These are phyloP conservation scores for Malus hybrid DNA, from an alignment of 331 rosid genomes.

Conservation along the genomic window DNA sequence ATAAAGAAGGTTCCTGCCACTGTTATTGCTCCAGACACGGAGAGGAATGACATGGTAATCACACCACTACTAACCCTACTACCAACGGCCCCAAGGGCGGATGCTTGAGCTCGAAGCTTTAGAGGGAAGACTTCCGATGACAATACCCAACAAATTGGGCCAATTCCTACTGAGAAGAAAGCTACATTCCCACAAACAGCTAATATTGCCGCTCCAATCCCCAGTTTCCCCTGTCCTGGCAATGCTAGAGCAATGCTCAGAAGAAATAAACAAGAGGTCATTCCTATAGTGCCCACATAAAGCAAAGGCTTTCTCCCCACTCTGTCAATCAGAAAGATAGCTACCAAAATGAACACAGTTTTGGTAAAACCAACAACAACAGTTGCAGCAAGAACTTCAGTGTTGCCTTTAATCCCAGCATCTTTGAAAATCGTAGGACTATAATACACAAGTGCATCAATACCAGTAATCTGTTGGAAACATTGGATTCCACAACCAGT, in stretches of 20 bases:
- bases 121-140: constrained; percentile 67
- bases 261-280: constrained; percentile 48
- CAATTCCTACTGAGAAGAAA: constrained; percentile 62
- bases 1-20: constrained; percentile 60
- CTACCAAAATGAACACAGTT: constrained; percentile 58
- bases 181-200: constrained; percentile 69
- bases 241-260: constrained; percentile 57
- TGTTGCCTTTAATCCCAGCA: constrained; percentile 49
- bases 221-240: constrained; percentile 36
- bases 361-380: constrained; percentile 63
- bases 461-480: constrained; percentile 58
- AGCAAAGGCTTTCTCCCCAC: constrained; percentile 65
- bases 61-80: constrained; percentile 59
- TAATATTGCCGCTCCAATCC: constrained; percentile 41
- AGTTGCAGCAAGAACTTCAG: constrained; percentile 54
- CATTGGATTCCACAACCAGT: constrained; percentile 66
- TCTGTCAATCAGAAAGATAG: constrained; percentile 55
- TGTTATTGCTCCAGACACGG: constrained; percentile 37
- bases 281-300: constrained; percentile 57
- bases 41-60: constrained; percentile 61
- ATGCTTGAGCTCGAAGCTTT: constrained; percentile 73
- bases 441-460: constrained; percentile 58
- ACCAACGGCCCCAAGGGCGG: constrained; percentile 66
- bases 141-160: constrained; percentile 71
- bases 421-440: constrained; percentile 65